Evolutionary conservation across 805 yeast genomes (phyloP), one percentile per base, ranked within the genome.

Genomic region (Saccharomyces paradoxus): DNA sequence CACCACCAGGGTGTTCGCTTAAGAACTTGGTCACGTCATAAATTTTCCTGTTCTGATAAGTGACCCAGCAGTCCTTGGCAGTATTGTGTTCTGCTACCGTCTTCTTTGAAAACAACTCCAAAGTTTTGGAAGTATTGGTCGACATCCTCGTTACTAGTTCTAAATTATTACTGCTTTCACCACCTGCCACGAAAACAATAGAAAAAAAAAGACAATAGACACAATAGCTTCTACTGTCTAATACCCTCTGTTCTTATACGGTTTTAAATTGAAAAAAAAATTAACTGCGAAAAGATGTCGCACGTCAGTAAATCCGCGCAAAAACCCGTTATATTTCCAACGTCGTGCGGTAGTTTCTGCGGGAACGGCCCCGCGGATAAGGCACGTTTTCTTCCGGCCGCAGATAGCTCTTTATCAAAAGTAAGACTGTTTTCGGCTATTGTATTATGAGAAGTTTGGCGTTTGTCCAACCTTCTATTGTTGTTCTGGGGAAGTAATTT

Each of bases 41-140:
- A 41, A 92, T 82, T 62, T 87, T 89, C 65, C 96, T 78, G 66
- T 86, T 70, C 71, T 85, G 82, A 21, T 91, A 73, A 1, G 95
- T 81, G 53, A 91, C 95, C 91, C 92, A 87, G 58, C 92, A 83
- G 57, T 85, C 84, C 13, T 74, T 60, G 24, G 70, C 68, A 27
- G 74, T 69, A 63, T 71, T 77, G 69, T 87, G 95, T 30, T 68
- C 63, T 12, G 71, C 74, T 14, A 90, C 77, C 55, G 81, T 80
- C 0, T 71, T 60, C 51, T 71, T 68, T 3, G 95, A 77, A 59
- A 84, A 65, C 51, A 89, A 73, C 13, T 95, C 96, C 27, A 88
- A 71, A 0, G 78, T 71, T 56, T 62, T 63, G 6, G 66, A 59
- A 12, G 50, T 48, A 28, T 32, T 55, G 4, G 21, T 44, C 50